Evolutionary conservation across 495 filamentous ascomycete species (phyloP).

Genomic region (Aspergillus olivimuriae): DNA sequence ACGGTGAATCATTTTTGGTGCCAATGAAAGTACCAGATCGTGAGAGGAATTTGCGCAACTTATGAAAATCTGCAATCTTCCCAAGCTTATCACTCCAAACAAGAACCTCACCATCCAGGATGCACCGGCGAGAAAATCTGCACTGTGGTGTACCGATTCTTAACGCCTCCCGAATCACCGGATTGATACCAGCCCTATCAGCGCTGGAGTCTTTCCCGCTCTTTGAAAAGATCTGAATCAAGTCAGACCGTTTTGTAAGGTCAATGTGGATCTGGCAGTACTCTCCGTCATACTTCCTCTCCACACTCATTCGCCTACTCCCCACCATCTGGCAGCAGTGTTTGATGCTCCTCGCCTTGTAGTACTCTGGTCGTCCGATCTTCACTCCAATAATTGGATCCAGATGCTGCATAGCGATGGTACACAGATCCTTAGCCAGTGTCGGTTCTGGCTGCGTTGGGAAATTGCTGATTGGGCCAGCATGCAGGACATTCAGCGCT

Average conservation of each 20-base stretch:
- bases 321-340: constrained; percentile 61
- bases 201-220: constrained; percentile 80
- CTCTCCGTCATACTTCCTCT: constrained; percentile 82
- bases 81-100: constrained; percentile 61
- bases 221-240: constrained; percentile 81
- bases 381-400: constrained; percentile 64
- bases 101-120: constrained; percentile 77
- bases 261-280: constrained; percentile 86
- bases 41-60: constrained; percentile 72
- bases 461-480: constrained; percentile 32
- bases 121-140: constrained; percentile 54
- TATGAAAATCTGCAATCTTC: constrained; percentile 64
- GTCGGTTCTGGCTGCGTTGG: constrained; percentile 34
- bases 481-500: constrained; percentile 41
- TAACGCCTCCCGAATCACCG: constrained; percentile 46
- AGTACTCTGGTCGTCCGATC: constrained; percentile 63
- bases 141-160: constrained; percentile 50
- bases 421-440: constrained; percentile 24
- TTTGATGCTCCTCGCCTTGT: constrained; percentile 71
- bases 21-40: constrained; percentile 68
- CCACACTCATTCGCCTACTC: constrained; percentile 58
- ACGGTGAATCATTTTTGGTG: constrained; percentile 63
- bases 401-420: constrained; percentile 43
- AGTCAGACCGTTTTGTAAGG: constrained; percentile 44
- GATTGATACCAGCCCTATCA: constrained; percentile 57